Evolutionary conservation across 2,329 filamentous ascomycete genomes (phyloP).

Genomic region (Colletotrichum tanaceti): DNA sequence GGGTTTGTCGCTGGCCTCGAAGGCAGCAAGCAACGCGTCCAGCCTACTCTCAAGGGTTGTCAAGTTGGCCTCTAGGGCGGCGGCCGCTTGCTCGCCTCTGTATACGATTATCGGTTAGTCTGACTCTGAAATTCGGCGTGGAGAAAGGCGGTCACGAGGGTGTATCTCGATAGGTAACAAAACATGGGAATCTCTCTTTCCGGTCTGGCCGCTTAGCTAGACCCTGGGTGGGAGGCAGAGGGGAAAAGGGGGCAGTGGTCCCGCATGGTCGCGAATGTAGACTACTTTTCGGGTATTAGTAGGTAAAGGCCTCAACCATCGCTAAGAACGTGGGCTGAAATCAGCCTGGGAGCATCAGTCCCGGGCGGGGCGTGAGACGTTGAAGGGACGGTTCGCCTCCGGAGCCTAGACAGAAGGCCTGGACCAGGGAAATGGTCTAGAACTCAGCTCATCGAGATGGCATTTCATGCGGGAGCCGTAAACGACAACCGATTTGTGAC

Average conservation of each 20-base stretch:
- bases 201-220: constrained; percentile 33
- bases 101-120: constrained; percentile 36
- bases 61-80: constrained; percentile 64
- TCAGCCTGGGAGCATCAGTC: constrained; percentile 8
- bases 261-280: constrained; percentile 6
- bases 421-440: constrained; percentile 14
- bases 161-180: constrained; percentile 17
- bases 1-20: constrained; percentile 50
- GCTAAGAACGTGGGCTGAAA: constrained; percentile 17
- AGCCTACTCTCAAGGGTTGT: constrained; percentile 65
- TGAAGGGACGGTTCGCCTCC: constrained; percentile 11
- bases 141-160: constrained; percentile 28
- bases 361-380: constrained; percentile 24
- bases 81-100: constrained; percentile 67
- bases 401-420: constrained; percentile 17
- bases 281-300: constrained; percentile 13
- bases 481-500: constrained; percentile 21
- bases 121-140: constrained; percentile 8
- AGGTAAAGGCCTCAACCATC: constrained; percentile 6
- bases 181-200: constrained; percentile 36
- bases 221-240: constrained; percentile 9
- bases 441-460: constrained; percentile 12
- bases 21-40: constrained; percentile 64
- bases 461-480: constrained; percentile 23
- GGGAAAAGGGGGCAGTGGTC: constrained; percentile 7